These are phyloP conservation scores for Phaeophleospora eucalypticola DNA, from an alignment of 2,329 filamentous ascomycete species.

Conservation along the genomic window DNA sequence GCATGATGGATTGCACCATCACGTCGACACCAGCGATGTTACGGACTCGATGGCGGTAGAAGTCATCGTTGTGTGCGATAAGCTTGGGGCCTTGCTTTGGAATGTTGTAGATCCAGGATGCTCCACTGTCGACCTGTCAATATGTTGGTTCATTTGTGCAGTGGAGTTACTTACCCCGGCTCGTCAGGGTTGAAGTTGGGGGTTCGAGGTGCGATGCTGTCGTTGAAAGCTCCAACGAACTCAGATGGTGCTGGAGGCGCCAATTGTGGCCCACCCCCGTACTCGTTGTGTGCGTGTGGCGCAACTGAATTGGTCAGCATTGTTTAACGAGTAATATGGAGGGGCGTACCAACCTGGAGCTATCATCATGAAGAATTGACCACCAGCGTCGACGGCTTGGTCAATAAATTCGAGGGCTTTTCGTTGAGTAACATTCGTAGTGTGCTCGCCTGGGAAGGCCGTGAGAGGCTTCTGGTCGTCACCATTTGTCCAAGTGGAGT, in stretches of 20 bases:
- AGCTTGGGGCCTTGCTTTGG: slow-evolving; percentile 39
- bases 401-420: slow-evolving; percentile 56
- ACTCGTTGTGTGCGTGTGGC: slow-evolving; percentile 12
- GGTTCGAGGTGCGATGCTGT: slow-evolving; percentile 53
- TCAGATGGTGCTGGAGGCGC: slow-evolving; percentile 54
- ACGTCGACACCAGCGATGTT: slow-evolving; percentile 55
- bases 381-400: slow-evolving; percentile 10
- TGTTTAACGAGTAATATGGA: neutral
- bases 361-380: slow-evolving; percentile 20
- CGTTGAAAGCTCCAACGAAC: slow-evolving; percentile 54
- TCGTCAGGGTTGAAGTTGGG: slow-evolving; percentile 40
- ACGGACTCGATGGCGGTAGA: slow-evolving; percentile 50
- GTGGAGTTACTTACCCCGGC: neutral
- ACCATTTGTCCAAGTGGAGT: slow-evolving; percentile 52
- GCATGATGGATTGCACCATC: slow-evolving; percentile 47
- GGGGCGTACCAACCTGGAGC: slow-evolving; percentile 9
- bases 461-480: slow-evolving; percentile 41
- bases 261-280: slow-evolving; percentile 45
- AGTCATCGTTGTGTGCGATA: slow-evolving; percentile 49
- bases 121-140: too few species aligned
- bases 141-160: too few species aligned
- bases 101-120: slow-evolving; percentile 47
- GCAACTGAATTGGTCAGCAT: slow-evolving; percentile 5
- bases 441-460: slow-evolving; percentile 50
- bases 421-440: slow-evolving; percentile 54